Percentiles rank a stretch among this genome's conserved stretches.
Conservation (phyloP, 2,329 filamentous ascomycete genomes). For the Diaporthe ampelina region DNA sequence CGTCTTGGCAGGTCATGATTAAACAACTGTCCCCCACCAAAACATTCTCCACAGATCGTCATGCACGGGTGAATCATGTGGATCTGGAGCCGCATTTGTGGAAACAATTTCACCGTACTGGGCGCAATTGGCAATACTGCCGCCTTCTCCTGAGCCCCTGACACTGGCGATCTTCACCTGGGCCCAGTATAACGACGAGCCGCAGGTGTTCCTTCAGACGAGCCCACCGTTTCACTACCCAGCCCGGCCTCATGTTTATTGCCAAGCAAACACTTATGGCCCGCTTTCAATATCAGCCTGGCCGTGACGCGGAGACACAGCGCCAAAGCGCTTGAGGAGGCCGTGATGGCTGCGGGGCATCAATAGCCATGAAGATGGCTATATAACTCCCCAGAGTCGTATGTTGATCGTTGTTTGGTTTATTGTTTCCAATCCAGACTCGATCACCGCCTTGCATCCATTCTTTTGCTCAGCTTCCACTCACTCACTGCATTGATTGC, state of each 20-base stretch:
- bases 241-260: constrained; percentile 28
- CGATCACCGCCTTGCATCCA: constrained; percentile 30
- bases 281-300: constrained; percentile 33
- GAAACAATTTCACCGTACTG: constrained; percentile 25
- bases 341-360: constrained; percentile 19
- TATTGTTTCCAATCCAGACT: not conserved
- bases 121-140: constrained; percentile 13
- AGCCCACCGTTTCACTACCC: constrained; percentile 23
- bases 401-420: not conserved
- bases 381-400: constrained; percentile 16
- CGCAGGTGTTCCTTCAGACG: constrained; percentile 20
- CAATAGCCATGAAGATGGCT: constrained; percentile 5
- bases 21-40: constrained; percentile 29
- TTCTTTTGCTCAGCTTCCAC: constrained; percentile 28
- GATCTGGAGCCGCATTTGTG: constrained; percentile 29
- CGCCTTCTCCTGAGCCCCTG: constrained; percentile 30
- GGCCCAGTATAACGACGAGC: constrained; percentile 29
- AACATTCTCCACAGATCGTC: constrained; percentile 21
- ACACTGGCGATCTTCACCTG: constrained; percentile 10
- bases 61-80: constrained; percentile 16
- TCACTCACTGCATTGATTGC: constrained; percentile 31
- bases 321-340: constrained; percentile 16
- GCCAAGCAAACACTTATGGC: constrained; percentile 29
- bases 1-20: constrained; percentile 31
- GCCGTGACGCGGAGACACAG: constrained; percentile 19